Base-by-base conservation (phyloP, 148 eudicot species). In the Rhododendron kiyosumense region DNA sequence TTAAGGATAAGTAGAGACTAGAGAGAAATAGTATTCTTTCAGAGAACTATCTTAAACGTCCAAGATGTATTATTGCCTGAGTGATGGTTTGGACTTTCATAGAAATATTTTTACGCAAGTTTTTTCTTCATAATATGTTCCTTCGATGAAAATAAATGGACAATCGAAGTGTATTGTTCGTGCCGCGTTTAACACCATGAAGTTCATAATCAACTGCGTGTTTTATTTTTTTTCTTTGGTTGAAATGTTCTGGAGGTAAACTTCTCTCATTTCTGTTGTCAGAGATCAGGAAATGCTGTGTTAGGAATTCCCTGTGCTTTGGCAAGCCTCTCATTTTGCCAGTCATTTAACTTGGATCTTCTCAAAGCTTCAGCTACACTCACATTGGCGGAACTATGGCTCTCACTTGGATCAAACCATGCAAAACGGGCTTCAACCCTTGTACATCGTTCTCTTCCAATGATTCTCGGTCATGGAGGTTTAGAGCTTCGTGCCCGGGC, bases 401-500 rank as follows among this genome's bases (percentile, higher is more conserved):
- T 95, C 78, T 93, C 92, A 52, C 94, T 93, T 88, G 99, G 99
- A 89, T 86, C 95, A 87, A 90, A 86, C 87, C 98, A 97, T 89
- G 93, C 96, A 69, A 91, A 92, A 86, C 89, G 95, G 82, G 98
- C 98, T 45, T 88, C 90, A 84, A 85, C 87, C 81, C 98, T 97
- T 83, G 83, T 95, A 59, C 93, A 97, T 89, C 89, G 96, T 59
- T 90, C 93, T 86, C 92, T 95, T 79, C 98, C 99, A 7, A 92
- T 92, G 86, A 93, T 97, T 89, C 95, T 95, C 88, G 98, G 99
- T 83, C 96, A 95, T 88, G 98, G 99, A 52, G 98, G 99, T 75
- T 89, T 97, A 90, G 98, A 97, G 92, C 96, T 97, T 81, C 89
- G 95, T 84, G 94, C 94, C 89, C 94, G 99, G 74, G 99, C 98